Evolutionary conservation across 495 filamentous ascomycete genomes (phyloP), one percentile per base, ranked within the genome.

Genomic region (Elasticomyces elasticus): DNA sequence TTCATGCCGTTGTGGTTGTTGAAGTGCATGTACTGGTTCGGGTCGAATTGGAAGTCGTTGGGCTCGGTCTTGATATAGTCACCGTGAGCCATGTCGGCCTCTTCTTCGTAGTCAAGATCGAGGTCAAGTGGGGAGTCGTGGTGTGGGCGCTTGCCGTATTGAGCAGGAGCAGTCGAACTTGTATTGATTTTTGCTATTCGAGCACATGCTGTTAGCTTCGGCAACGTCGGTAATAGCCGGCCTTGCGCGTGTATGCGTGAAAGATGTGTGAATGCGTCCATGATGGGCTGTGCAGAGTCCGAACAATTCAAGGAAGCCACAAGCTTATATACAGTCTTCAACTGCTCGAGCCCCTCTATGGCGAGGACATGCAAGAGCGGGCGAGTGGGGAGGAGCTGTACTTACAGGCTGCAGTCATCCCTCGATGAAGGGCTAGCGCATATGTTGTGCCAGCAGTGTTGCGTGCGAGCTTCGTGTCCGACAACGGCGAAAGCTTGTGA

Each of bases 11-110:
- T 69, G 59, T 74, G 69, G 25, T 80, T 83, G 52, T 85, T 73
- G 67, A 79, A 86, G 51, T 81, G 72, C 66, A 79, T 77, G 64
- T 73, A 75, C 63, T 69, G 69, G 57, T 78, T 70, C 26, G 69
- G 68, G 60, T 75, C 68, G 66, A 74, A 82, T 17, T 61, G 69
- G 71, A 77, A 75, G 58, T 87, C 82, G 69, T 86, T 77, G 51
- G 82, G 79, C 70, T 90, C 85, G 69, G 82, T 76, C 69, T 89
- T 89, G 69, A 89, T 87, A 68, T 78, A 88, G 49, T 84, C 66
- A 47, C 66, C 71, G 50, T 52, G 48, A 38, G 38, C 51, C 20
- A 33, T 63, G 15, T 51, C 61, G 61, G 71, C 71, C 19, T 67
- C 62, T 59, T 70, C 64, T 51, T 72, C 44, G 23, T n/a, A n/a